Evolutionary conservation across 2,329 filamentous ascomycete genomes (phyloP).

Genomic region (Fusarium guadeloupense): DNA sequence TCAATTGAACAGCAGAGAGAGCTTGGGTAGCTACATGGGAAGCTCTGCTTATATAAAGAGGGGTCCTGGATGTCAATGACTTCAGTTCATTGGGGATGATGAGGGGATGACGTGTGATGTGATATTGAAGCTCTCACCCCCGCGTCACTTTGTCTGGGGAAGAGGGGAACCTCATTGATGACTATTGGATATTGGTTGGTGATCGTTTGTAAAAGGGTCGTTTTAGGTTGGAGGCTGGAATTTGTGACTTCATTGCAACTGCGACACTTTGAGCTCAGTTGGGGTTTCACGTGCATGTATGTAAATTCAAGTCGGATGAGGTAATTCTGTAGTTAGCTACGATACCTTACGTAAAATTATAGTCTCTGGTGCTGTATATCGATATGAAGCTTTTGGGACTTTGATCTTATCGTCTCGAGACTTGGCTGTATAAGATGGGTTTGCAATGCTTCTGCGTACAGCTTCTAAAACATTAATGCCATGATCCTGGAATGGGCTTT

Average conservation of each 20-base stretch:
- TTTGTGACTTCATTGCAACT: constrained; percentile 1
- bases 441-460: too few relatives aligned
- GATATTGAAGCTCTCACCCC: constrained; percentile 7
- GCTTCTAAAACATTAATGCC: too few relatives aligned
- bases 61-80: constrained; percentile 15
- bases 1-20: neutral
- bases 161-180: constrained; percentile 3
- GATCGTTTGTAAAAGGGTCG: neutral
- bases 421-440: too few relatives aligned
- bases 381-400: too few relatives aligned
- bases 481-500: too few relatives aligned
- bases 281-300: neutral
- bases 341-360: too few relatives aligned
- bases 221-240: constrained; percentile 11
- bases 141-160: constrained; percentile 6
- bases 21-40: neutral
- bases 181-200: constrained; percentile 14
- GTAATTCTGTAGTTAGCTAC: neutral
- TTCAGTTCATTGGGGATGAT: constrained; percentile 26
- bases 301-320: neutral
- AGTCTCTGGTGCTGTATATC: too few relatives aligned
- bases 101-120: constrained; percentile 34
- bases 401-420: too few relatives aligned
- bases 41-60: constrained; percentile 3
- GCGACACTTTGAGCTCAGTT: neutral